phyloP scores from a whole-genome alignment of 208 protist species.

The Herpetomonas tarakana region DNA sequence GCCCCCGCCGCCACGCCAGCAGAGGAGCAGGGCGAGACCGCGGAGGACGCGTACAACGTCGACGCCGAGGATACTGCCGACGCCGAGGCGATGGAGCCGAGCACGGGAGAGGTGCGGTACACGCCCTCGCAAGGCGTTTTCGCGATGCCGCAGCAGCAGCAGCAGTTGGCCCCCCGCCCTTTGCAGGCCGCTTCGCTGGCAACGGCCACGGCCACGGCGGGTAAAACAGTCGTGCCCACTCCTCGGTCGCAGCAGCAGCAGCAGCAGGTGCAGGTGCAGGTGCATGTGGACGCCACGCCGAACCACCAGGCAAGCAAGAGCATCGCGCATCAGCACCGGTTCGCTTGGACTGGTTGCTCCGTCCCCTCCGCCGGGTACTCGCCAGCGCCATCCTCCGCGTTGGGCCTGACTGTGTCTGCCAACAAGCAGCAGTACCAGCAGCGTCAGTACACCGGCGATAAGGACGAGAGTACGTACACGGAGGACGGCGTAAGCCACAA shows the following conservation, averaged over 20 bases:
- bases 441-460: not conserved
- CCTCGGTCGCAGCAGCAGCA: not conserved
- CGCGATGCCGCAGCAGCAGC: too few species aligned
- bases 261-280: not conserved
- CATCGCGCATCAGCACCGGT: not conserved
- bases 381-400: not conserved
- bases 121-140: too few species aligned
- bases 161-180: too few species aligned
- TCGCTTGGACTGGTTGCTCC: not conserved
- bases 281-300: not conserved
- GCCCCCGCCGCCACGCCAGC: constrained; percentile 2
- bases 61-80: too few species aligned
- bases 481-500: not conserved
- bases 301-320: not conserved
- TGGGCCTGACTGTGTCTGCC: not conserved
- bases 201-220: not conserved
- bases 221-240: not conserved
- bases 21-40: not conserved
- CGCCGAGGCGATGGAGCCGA: too few species aligned
- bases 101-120: too few species aligned
- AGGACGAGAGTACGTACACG: not conserved
- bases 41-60: too few species aligned
- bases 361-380: not conserved
- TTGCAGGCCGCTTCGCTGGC: too few species aligned
- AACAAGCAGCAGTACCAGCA: not conserved